phyloP scores from a whole-genome alignment of 2,329 filamentous ascomycete genomes.

The Claviceps cyperi region DNA sequence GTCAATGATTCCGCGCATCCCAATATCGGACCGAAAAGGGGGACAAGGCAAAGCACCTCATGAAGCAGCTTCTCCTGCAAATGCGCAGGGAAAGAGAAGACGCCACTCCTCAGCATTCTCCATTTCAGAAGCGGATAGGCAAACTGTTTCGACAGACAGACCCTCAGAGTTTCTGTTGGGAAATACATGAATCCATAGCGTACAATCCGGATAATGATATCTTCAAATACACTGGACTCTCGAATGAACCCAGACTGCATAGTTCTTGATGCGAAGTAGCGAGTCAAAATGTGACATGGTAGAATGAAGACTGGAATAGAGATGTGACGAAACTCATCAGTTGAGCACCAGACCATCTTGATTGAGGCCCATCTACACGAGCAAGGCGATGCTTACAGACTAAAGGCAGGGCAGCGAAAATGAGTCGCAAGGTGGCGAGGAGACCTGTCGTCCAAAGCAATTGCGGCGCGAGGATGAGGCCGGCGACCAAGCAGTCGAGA shows the following conservation, averaged over 20 bases:
- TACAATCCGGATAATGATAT: constrained; percentile 63
- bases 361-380: not conserved
- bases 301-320: constrained; percentile 2
- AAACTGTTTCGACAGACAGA: constrained; percentile 66
- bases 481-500: constrained; percentile 61
- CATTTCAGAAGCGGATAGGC: constrained; percentile 61
- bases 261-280: constrained; percentile 8
- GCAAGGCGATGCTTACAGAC: constrained; percentile 5
- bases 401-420: constrained; percentile 56
- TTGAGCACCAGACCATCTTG: not conserved
- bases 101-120: constrained; percentile 60
- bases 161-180: constrained; percentile 50
- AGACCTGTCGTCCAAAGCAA: constrained; percentile 54
- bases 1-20: not conserved
- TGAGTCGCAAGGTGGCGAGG: constrained; percentile 40
- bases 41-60: constrained; percentile 11
- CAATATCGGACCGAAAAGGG: not conserved
- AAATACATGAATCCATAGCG: constrained; percentile 64
- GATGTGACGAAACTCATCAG: not conserved
- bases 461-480: constrained; percentile 56
- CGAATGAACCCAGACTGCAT: constrained; percentile 46
- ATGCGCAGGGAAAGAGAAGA: constrained; percentile 43
- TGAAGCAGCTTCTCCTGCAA: constrained; percentile 38
- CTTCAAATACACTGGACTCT: constrained; percentile 58
- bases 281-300: constrained; percentile 4